These are phyloP conservation scores for Chlorella sp. DNA, from an alignment of 139 green algal genomes.

Conservation along the genomic window DNA sequence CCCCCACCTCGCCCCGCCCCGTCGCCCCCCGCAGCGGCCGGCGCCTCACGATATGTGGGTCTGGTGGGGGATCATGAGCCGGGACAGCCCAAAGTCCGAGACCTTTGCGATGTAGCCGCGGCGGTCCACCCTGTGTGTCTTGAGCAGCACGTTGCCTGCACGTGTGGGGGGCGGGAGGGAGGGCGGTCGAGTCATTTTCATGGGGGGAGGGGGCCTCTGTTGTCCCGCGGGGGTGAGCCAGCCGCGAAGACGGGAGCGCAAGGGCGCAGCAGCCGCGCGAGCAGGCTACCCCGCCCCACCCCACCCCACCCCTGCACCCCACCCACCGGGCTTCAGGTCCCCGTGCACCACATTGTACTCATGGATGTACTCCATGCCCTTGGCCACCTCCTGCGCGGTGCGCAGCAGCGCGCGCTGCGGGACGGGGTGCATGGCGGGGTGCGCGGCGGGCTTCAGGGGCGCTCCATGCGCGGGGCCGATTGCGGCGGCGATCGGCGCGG, in stretches of 20 bases:
- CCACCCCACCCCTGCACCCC: background rate
- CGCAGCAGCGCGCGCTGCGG: conserved; percentile 49
- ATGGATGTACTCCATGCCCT: conserved; percentile 62
- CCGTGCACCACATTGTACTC: conserved; percentile 42
- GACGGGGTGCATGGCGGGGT: no score
- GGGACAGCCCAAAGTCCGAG: conserved; percentile 53
- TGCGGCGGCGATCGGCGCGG: no score
- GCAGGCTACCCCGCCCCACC: no score
- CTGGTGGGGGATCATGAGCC: no score
- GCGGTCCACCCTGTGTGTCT: conserved; percentile 51
- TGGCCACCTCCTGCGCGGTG: conserved; percentile 51
- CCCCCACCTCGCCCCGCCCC: no score
- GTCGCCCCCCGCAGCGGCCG: no score
- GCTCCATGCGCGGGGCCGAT: no score
- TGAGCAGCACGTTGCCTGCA: conserved; percentile 68
- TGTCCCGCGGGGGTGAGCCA: no score
- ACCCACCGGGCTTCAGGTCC: conserved; percentile 37
- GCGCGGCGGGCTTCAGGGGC: no score
- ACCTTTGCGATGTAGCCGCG: conserved; percentile 53
- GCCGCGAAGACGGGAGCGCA: no score
- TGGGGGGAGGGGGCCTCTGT: background rate
- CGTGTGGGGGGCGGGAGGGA: background rate
- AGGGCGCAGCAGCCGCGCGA: no score
- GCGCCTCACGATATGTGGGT: no score
- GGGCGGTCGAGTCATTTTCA: background rate